Base-by-base conservation (phyloP, 2,329 filamentous ascomycete genomes). In the Ophiostoma himal-ulmi region DNA sequence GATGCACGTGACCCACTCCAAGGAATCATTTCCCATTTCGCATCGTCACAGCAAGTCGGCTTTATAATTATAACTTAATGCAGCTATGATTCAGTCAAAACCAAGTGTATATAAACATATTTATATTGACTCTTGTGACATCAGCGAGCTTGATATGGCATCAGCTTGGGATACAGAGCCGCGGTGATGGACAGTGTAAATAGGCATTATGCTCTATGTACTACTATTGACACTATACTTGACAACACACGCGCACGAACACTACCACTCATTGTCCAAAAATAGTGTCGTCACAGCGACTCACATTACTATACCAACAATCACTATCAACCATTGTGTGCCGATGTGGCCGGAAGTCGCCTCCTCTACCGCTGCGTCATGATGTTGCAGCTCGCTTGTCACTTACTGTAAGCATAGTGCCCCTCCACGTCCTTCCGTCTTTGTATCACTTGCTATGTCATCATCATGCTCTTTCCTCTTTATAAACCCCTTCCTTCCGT, bases 1-100 rank as follows among this genome's bases (percentile, higher is more conserved):
- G 65, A 67, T 67, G 65, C 39, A 67, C 65, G 65, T 65, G 62
- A 65, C 34, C 62, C 34, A 64, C 26, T 36, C 20, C 30, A 30
- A 34, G 10, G 52, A 57, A 17, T 57, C n/a, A 48, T 48, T 6
- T 48, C 5, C 17, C 44, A 48, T 20, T 0, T 8, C 44, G n/a
- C 44, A 48, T 44, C 41, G 5, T 17, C 41, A 1, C 44, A 48
- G 44, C 17, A 48, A 3, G 44, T 20, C n/a, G 4, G 44, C 3
- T 48, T 20, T 6, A n/a, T 57, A 1, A 57, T 7, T 57, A 22
- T 48, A 20, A 48, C 2, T 48, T 48, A 5, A n/a, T 44, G 14
- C 3, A 30, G 30, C 30, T 30, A 30, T 30, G 26, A 30, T 30
- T 30, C 26, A 30, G 26, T 30, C 26, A 30, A 30, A 30, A 30